Percentiles rank a stretch among this genome's conserved stretches.
These are phyloP conservation scores for Camelina sativa DNA, from an alignment of 345 rosid species.

Conservation along the genomic window DNA sequence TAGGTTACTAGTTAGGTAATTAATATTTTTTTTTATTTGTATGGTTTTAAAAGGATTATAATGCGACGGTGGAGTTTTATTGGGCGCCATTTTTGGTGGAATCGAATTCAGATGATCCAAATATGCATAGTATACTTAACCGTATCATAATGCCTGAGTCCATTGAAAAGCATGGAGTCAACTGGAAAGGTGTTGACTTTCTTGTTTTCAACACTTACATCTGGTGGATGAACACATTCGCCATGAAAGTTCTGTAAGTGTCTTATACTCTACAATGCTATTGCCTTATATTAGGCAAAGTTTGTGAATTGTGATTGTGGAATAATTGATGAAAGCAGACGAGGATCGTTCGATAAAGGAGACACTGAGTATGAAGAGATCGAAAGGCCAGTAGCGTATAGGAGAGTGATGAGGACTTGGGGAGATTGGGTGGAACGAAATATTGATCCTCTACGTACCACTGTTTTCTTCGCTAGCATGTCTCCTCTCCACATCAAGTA, in stretches of 20 bases:
- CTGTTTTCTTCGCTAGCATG: conserved; percentile 88
- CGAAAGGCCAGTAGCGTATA: conserved; percentile 71
- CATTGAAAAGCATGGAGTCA: conserved; percentile 71
- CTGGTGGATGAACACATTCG: conserved; percentile 97
- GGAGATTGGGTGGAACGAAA: conserved; percentile 79
- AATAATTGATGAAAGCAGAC: conserved; percentile 47
- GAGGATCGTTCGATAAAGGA: conserved; percentile 85
- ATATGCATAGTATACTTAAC: conserved; percentile 74
- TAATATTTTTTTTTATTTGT: background rate
- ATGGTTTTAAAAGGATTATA: conserved; percentile 62
- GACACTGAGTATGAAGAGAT: conserved; percentile 74
- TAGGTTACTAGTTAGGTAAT: conserved; percentile 19
- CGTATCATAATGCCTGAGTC: conserved; percentile 93
- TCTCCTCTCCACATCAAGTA: conserved; percentile 97
- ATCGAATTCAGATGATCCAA: conserved; percentile 92
- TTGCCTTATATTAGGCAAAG: background rate
- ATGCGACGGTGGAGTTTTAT: conserved; percentile 92
- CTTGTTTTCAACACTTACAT: conserved; percentile 91
- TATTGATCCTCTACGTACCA: conserved; percentile 73
- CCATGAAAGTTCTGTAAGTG: conserved; percentile 82
- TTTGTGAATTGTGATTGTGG: conserved; percentile 26
- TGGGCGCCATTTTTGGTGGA: conserved; percentile 97
- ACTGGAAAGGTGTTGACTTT: conserved; percentile 85
- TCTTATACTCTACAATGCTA: background rate
- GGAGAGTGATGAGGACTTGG: conserved; percentile 83